Evolutionary conservation across 2,329 filamentous ascomycete genomes (phyloP), one percentile per base, ranked within the genome.

Genomic region (Aspergillus sp.): DNA sequence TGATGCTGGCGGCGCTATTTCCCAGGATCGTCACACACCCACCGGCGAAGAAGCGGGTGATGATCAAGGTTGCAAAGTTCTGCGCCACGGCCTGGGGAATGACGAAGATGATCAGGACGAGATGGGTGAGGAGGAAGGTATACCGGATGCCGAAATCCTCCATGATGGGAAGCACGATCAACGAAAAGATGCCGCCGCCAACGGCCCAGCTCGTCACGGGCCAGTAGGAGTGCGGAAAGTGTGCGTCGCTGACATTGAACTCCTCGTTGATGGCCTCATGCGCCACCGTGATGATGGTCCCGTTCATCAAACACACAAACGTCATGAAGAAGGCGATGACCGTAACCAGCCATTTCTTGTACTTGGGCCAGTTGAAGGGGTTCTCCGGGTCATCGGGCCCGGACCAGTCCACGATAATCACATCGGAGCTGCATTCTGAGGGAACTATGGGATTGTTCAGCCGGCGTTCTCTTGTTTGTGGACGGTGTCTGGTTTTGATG

Each of bases 11-110:
- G 3, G 61, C 55, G 4, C 62, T 65, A 49, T 77, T 76, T 2
- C 69, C 69, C 0, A 75, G 61, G 4, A 75, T 68, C 0, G 71
- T 67, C 6, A 73, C 71, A 51, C 69, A 72, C 1, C 71, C 68
- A 2, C 76, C 76, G 4, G 69, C 70, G 17, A 78, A 72, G 50
- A 77, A 73, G 0, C 76, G 65, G 1, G 70, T 72, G 1, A 75
- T 62, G 4, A 78, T 59, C 9, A 78, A 51, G 0, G 76, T 76
- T 5, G 72, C 74, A 50, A 76, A 77, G 51, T 76, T 77, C n/a
- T 67, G 66, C 1, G 76, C 75, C 4, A 76, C 50, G 0, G 66
- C 73, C 52, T 72, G 70, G 0, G 73, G 71, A 14, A 78, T 63
- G 4, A 75, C 64, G 52, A 76, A 76, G 20, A 72, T 64, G 25